A percentile compares a stretch with the other conserved stretches of the same genome.
Conservation (phyloP, 208 protist genomes). For the Trypanosoma melophagium region DNA sequence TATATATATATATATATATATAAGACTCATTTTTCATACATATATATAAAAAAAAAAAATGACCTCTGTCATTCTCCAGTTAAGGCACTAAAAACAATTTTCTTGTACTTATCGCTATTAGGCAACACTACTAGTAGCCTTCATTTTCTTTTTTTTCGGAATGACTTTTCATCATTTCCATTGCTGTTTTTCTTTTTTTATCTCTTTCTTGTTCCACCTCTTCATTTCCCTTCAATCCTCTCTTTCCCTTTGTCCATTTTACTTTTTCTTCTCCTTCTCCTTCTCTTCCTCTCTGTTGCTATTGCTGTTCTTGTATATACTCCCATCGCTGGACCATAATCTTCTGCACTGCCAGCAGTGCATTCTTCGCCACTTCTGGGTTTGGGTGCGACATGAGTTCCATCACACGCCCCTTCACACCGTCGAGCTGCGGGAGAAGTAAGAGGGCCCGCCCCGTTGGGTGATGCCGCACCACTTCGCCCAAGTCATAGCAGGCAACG, state of each 20-base stretch:
- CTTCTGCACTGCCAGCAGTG: slow-evolving; percentile 90
- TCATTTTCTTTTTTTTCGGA: neutral
- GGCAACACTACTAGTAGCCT: too few species aligned
- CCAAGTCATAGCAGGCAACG: slow-evolving; percentile 92
- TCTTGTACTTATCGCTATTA: too few species aligned
- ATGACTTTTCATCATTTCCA: slow-evolving; percentile 27
- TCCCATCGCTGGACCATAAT: slow-evolving; percentile 94
- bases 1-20: too few species aligned
- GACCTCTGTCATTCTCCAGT: too few species aligned
- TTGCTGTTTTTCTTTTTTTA: neutral
- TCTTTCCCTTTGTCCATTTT: slow-evolving; percentile 8
- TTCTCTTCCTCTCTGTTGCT: slow-evolving; percentile 9
- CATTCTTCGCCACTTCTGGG: slow-evolving; percentile 84
- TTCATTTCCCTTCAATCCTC: neutral
- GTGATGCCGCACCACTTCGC: slow-evolving; percentile 92
- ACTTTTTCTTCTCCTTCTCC: slow-evolving; percentile 4
- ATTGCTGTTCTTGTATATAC: slow-evolving; percentile 66
- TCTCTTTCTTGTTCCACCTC: neutral
- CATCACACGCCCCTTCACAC: slow-evolving; percentile 89
- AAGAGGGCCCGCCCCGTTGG: slow-evolving; percentile 82
- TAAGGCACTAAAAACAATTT: too few species aligned
- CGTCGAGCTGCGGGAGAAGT: slow-evolving; percentile 53
- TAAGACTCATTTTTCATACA: too few species aligned
- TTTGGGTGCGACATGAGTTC: slow-evolving; percentile 80
- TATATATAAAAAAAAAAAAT: too few species aligned